These are phyloP conservation scores for Verbena officinalis DNA, from an alignment of 257 asterid genomes.

Conservation along the genomic window DNA sequence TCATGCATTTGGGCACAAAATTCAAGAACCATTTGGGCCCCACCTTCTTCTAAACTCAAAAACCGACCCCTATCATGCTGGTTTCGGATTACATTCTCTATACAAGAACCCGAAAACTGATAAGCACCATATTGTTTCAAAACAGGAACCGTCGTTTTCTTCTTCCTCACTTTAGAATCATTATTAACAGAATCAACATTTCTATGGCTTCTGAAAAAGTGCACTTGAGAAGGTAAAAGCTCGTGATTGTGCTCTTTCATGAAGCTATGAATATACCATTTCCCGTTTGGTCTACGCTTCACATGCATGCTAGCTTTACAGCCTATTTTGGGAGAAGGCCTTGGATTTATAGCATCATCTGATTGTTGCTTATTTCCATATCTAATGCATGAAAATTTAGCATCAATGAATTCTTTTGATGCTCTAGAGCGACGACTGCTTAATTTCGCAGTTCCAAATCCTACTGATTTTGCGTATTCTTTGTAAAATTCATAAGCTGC, in stretches of 20 bases:
- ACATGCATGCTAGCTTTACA: conserved; percentile 97
- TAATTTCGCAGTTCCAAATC: conserved; percentile 93
- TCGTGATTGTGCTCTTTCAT: conserved; percentile 91
- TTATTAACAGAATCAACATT: conserved; percentile 48
- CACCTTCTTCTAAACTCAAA: conserved; percentile 81
- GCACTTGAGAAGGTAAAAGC: conserved; percentile 87
- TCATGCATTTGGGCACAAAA: conserved; percentile 73
- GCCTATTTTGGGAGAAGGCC: conserved; percentile 95
- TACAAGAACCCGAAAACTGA: conserved; percentile 56
- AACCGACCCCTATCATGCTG: conserved; percentile 86
- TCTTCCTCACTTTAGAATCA: conserved; percentile 67
- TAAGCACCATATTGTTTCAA: conserved; percentile 54
- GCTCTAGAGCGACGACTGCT: conserved; percentile 96
- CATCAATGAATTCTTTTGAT: conserved; percentile 88
- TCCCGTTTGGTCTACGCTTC: conserved; percentile 68
- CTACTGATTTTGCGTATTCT: conserved; percentile 83
- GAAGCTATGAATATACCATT: conserved; percentile 85
- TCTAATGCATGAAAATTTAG: conserved; percentile 93
- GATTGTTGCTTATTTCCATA: conserved; percentile 96
- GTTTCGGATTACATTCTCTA: conserved; percentile 62
- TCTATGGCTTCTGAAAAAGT: conserved; percentile 88
- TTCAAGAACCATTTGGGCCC: conserved; percentile 72
- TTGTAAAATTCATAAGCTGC: conserved; percentile 79
- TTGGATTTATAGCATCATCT: conserved; percentile 87
- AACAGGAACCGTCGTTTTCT: conserved; percentile 48